Percentiles rank a stretch among this genome's conserved stretches.
Evolutionary conservation across 208 protist genomes (phyloP).

Genomic region (Leishmania amazonensis): DNA sequence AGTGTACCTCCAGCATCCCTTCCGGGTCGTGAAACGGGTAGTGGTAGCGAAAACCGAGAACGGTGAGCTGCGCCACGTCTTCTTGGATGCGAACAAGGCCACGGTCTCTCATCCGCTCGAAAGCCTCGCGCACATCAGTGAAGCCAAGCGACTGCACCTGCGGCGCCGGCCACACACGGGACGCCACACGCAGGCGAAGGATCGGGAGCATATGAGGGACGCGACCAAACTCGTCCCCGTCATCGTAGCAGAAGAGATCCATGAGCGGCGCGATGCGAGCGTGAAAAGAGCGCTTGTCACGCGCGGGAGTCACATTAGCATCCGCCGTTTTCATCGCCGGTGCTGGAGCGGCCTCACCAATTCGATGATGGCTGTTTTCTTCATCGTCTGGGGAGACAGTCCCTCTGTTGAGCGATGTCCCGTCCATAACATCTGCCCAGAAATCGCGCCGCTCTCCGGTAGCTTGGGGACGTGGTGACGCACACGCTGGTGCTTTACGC

Average conservation of each 20-base stretch:
- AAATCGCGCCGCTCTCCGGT: conserved; percentile 29
- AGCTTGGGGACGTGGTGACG: not conserved
- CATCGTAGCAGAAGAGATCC: conserved; percentile 80
- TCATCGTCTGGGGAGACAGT: not conserved
- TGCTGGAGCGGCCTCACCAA: not conserved
- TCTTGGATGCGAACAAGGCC: conserved; percentile 46
- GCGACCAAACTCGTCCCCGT: conserved; percentile 46
- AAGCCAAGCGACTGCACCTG: conserved; percentile 41
- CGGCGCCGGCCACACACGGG: conserved; percentile 29
- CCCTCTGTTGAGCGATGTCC: not conserved
- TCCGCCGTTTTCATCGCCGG: not conserved
- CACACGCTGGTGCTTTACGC: not conserved
- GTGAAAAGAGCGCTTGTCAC: conserved; percentile 58
- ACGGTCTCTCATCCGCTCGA: conserved; percentile 40
- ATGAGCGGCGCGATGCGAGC: conserved; percentile 51
- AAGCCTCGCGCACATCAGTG: conserved; percentile 44
- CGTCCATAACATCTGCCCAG: conserved; percentile 50
- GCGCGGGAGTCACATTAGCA: too few species aligned
- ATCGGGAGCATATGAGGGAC: conserved; percentile 54
- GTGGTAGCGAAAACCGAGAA: conserved; percentile 84
- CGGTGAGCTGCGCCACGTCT: conserved; percentile 54
- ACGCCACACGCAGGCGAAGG: conserved; percentile 39
- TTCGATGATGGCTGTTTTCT: not conserved
- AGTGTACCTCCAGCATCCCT: conserved; percentile 52
- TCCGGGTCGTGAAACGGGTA: conserved; percentile 76